A percentile compares a stretch with the other conserved stretches of the same genome.
Conservation (phyloP, 2,329 filamentous ascomycete species). For the Fusarium begoniae region DNA sequence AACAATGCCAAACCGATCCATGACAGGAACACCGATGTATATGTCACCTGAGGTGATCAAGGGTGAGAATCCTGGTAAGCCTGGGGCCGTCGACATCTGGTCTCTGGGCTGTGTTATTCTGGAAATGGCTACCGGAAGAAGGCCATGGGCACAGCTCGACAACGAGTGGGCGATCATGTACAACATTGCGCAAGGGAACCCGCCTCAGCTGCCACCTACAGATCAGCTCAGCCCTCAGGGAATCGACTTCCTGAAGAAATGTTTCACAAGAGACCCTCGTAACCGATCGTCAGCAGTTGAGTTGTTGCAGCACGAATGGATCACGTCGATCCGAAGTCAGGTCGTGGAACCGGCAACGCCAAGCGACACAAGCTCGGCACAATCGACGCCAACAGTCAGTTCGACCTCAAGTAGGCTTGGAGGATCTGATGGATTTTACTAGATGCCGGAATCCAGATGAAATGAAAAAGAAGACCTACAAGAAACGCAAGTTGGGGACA, state of each 20-base stretch:
- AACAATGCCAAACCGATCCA: constrained; percentile 80
- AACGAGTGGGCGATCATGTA: constrained; percentile 99
- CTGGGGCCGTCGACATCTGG: constrained; percentile 94
- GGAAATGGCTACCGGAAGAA: constrained; percentile 94
- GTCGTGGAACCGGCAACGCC: constrained; percentile 72
- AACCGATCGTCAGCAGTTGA: constrained; percentile 85
- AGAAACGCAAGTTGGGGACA: neutral
- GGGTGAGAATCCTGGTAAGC: constrained; percentile 80
- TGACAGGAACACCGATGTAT: constrained; percentile 99
- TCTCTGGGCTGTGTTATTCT: constrained; percentile 95
- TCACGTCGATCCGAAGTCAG: constrained; percentile 71
- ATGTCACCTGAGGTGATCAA: constrained; percentile 99
- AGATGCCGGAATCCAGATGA: constrained; percentile 7
- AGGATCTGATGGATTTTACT: constrained; percentile 46
- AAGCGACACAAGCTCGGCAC: constrained; percentile 61
- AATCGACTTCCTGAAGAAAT: constrained; percentile 87
- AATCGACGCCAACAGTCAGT: constrained; percentile 47
- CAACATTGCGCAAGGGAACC: constrained; percentile 97
- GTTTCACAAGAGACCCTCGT: constrained; percentile 85
- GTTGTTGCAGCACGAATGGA: constrained; percentile 94
- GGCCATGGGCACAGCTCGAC: constrained; percentile 94
- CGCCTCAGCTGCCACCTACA: constrained; percentile 80
- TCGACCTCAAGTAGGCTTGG: constrained; percentile 45
- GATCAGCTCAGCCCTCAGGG: constrained; percentile 88
- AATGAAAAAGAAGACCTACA: neutral